Evolutionary conservation across 2,329 filamentous ascomycete genomes (phyloP), one percentile per base, ranked within the genome.

Genomic region (Juglanconis sp.): DNA sequence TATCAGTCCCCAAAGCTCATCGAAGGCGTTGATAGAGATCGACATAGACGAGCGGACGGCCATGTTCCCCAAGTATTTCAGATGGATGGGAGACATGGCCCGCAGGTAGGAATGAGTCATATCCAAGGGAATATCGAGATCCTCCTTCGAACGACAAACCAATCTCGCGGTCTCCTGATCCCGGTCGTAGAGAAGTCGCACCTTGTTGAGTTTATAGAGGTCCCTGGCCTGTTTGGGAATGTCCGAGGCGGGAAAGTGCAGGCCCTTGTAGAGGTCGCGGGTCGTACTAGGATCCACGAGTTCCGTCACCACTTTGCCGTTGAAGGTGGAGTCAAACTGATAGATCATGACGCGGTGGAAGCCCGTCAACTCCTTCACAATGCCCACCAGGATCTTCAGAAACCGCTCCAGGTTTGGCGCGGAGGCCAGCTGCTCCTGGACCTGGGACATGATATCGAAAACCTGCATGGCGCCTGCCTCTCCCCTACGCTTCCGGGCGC

Each of bases 291-390:
- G 90, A 70, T 96, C 90, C 8, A 96, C 89, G 10, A 96, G 77
- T 71, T 96, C 92, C 0, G 92, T 92, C 4, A 96, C 92, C 1
- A 96, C 92, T 59, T 90, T 87, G 17, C 92, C 92, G 67, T 96
- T 96, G 79, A 89, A 95, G 1, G 81, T 74, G 4, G 86, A 79
- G 71, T 96, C 92, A 65, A 96, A 96, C 71, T 96, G 91, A 68
- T 96, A 96, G 2, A 96, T 83, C 90, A 96, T 93, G 52, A 96
- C 91, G 11, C 92, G 89, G 69, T 96, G 92, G 65, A 96, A 96
- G 0, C 92, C 92, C 0, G 92, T 96, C 53, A 96, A 72, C 69
- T 96, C 92, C 69, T 96, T 96, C 38, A 96, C 85, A 7, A 96
- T 89, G 0, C 92, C 92, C 0, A 94, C 89, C 3, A 95, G 74